These are phyloP conservation scores for Lentinula aciculospora DNA, from an alignment of 768 basidiomycete genomes.

Conservation along the genomic window DNA sequence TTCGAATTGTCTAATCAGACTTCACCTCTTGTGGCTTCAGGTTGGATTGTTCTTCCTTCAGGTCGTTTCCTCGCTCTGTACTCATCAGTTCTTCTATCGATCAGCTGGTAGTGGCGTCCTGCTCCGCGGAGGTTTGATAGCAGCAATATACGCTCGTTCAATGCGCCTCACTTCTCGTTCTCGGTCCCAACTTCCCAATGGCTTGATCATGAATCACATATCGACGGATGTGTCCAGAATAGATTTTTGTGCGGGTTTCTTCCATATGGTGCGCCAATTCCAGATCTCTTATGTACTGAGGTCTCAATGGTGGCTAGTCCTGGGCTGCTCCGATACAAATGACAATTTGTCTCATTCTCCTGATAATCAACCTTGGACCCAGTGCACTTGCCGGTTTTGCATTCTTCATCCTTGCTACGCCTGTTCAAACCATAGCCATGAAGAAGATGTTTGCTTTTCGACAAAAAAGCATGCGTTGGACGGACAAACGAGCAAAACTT, in stretches of 20 bases:
- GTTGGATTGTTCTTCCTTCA: conserved; percentile 57
- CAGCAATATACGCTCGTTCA: conserved; percentile 77
- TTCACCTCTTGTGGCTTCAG: conserved; percentile 16
- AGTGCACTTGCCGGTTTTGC: conserved; percentile 50
- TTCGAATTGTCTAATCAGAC: background rate
- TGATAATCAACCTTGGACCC: conserved; percentile 69
- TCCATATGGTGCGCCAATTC: conserved; percentile 51
- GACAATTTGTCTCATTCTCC: conserved; percentile 66
- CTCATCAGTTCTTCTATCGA: conserved; percentile 84
- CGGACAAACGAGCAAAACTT: conserved; percentile 83
- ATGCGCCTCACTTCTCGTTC: conserved; percentile 74
- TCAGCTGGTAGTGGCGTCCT: conserved; percentile 71
- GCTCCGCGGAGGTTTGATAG: conserved; percentile 79
- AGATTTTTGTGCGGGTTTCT: conserved; percentile 79
- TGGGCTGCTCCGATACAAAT: conserved; percentile 79
- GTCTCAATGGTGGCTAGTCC: conserved; percentile 25
- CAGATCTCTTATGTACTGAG: background rate
- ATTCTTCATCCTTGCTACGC: conserved; percentile 65
- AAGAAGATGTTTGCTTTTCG: conserved; percentile 65
- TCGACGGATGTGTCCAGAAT: conserved; percentile 89
- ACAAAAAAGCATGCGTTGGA: conserved; percentile 78
- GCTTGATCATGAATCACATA: conserved; percentile 90
- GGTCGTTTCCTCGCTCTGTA: conserved; percentile 56
- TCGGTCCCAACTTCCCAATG: conserved; percentile 76
- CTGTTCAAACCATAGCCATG: conserved; percentile 70